Base-by-base conservation (phyloP, 2,329 filamentous ascomycete species). In the Diplocarpon mali region DNA sequence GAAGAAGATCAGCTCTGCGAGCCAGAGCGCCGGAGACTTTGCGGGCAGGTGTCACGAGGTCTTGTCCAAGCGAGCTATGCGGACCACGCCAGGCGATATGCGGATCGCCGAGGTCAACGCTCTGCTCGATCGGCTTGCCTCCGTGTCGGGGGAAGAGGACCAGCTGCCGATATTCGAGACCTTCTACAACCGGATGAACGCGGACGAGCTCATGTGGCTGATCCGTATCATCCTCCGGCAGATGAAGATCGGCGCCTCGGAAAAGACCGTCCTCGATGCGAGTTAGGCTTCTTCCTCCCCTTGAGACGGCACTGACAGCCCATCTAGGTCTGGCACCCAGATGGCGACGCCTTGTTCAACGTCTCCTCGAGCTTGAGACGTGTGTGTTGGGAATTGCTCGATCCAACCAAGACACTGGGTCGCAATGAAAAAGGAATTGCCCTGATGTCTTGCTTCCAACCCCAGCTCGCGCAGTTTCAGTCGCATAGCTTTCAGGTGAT, bases 391-490 rank as follows among this genome's bases (percentile, higher is more conserved):
- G 89, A 96, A 61, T 68, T 98, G 2, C 78, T 76, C 54, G 80
- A 95, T 59, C 82, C 82, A 0, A 69, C 73, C 31, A 64, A 85
- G 10, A 76, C 84, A 3, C 71, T 98, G 2, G 78, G 87, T 53
- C 79, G 79, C 30, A 83, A 87, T 17, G 79, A 88, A 42, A 75
- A 79, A 1, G 81, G 83, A 0, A 80, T 96, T 12, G 70, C 74
- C 1, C 67, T 96, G 29, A 95, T 95, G 86, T 83, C 92, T 58
- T 95, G 88, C 61, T 96, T 96, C 60, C 90, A 96, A 59, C 92
- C 92, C 5, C 92, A 96, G 63, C 73, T 98, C 30, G 92, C 92
- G 4, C 85, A 92, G 52, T 95, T 94, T 52, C 87, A 95, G 62
- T 84, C 85, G 71, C 76, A 85, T 29, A 79, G 80, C 0, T 86